phyloP scores from a whole-genome alignment of 805 yeast genomes.

The Saccharomycopsis fibuligera region DNA sequence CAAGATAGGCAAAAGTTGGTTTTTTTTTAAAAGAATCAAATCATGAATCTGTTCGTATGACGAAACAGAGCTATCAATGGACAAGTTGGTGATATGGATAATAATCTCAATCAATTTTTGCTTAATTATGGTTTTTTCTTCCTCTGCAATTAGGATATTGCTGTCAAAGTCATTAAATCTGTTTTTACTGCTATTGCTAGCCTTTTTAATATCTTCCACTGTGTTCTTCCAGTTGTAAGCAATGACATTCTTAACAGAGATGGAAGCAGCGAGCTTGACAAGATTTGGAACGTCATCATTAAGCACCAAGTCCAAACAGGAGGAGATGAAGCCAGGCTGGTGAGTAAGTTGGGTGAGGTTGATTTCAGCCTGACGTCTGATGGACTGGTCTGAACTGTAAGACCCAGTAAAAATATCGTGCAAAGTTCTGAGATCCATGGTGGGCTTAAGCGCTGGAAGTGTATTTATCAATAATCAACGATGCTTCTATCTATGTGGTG shows the following conservation, averaged over 20 bases:
- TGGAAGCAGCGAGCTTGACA: constrained; percentile 67
- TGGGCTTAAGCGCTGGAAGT: neutral
- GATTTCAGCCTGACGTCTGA: constrained; percentile 63
- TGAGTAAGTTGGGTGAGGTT: constrained; percentile 34
- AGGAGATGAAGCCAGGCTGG: constrained; percentile 70
- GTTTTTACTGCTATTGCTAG: constrained; percentile 9
- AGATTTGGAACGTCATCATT: constrained; percentile 42
- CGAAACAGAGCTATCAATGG: constrained; percentile 37
- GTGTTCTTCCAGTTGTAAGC: constrained; percentile 52
- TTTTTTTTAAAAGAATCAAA: constrained; percentile 12
- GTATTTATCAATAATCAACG: neutral
- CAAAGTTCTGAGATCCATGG: constrained; percentile 65
- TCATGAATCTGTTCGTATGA: constrained; percentile 28
- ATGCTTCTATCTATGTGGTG: neutral
- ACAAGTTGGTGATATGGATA: constrained; percentile 34
- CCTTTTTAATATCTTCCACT: constrained; percentile 24
- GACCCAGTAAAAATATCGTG: constrained; percentile 78
- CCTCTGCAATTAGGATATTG: constrained; percentile 26
- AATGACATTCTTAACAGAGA: constrained; percentile 74
- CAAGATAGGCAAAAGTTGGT: constrained; percentile 47
- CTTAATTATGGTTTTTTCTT: constrained; percentile 69
- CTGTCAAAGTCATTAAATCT: constrained; percentile 19
- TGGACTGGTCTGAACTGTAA: constrained; percentile 54
- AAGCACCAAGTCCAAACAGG: constrained; percentile 70
- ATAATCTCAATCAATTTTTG: constrained; percentile 44